Conservation (phyloP, 176 grass and related monocot genomes). For the Ampelocalamus luodianensis region DNA sequence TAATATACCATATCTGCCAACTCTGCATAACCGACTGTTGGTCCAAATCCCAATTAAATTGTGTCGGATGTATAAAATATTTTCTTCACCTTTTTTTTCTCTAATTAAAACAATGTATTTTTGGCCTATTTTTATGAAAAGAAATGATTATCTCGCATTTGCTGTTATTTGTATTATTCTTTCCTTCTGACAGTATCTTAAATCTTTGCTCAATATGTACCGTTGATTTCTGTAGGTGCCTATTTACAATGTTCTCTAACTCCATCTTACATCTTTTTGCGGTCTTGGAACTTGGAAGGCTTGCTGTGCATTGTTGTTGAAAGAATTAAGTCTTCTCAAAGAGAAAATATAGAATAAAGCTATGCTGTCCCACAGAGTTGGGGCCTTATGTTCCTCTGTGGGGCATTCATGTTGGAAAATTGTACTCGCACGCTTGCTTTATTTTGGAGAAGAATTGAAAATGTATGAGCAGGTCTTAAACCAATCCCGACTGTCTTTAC, state of each 20-base stretch:
- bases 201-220: conserved; percentile 1
- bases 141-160: not conserved
- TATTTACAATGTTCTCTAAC: conserved; percentile 13
- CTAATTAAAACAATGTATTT: not conserved
- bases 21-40: not conserved
- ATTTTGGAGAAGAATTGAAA: conserved; percentile 23
- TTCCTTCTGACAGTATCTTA: not conserved
- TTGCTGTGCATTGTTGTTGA: not conserved
- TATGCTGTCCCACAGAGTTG: not conserved
- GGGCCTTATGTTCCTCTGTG: not conserved
- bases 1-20: conserved; percentile 44
- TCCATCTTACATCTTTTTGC: not conserved
- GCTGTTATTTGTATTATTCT: conserved; percentile 8
- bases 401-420: too few relatives aligned
- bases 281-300: not conserved
- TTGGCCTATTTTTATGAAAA: not conserved
- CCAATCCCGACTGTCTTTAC: conserved; percentile 24
- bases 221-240: not conserved
- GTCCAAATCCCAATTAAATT: conserved; percentile 24
- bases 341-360: not conserved
- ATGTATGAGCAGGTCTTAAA: conserved; percentile 16
- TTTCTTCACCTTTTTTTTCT: not conserved
- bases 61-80: conserved; percentile 15
- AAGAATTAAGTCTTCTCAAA: conserved; percentile 12
- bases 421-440: not conserved